Evolutionary conservation across 2,329 filamentous ascomycete species (phyloP), one percentile per base, ranked within the genome.

Genomic region (Aspergillus ochraceus): DNA sequence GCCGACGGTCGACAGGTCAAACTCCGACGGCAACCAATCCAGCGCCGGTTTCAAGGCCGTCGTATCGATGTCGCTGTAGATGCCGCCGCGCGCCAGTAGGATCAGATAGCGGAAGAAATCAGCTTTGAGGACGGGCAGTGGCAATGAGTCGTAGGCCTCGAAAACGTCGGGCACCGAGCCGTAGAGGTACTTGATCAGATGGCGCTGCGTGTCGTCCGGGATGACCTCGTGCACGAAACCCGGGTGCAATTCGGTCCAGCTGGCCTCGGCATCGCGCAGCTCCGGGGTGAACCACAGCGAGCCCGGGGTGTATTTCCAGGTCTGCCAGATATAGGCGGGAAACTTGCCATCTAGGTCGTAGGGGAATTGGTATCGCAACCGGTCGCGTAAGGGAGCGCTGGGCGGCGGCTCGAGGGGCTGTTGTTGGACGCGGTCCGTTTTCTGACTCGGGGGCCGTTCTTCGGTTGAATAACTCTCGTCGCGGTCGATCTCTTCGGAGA

Each of bases 281-380:
- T 82, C 79, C 63, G 89, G 86, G 11, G 77, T 78, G 73, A 99
- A 99, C 62, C 90, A 83, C 54, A 86, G 83, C 22, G 91, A 90
- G 1, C 88, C 85, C 0, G 94, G 93, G 0, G 87, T 90, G 71
- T 87, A 89, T 76, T 96, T 97, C 95, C 95, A 99, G 14, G 95
- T 99, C 82, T 99, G 95, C 95, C 95, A 99, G 72, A 99, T 96
- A 81, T 97, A 98, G 58, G 92, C 93, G 3, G 95, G 95, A 76
- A 98, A 98, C 76, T 94, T 96, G 68, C 83, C 78, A 71, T 92
- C 87, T 63, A 94, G 83, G 71, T 97, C 90, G 82, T 98, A 99
- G 20, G 93, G 92, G 77, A 95, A 98, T 68, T 96, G 90, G 80
- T 96, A 97, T 55, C 88, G 89, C 59, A 99, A 86, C 79, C 95